Conservation (phyloP, 2,329 filamentous ascomycete genomes). For the Rutstroemia sydowiana region DNA sequence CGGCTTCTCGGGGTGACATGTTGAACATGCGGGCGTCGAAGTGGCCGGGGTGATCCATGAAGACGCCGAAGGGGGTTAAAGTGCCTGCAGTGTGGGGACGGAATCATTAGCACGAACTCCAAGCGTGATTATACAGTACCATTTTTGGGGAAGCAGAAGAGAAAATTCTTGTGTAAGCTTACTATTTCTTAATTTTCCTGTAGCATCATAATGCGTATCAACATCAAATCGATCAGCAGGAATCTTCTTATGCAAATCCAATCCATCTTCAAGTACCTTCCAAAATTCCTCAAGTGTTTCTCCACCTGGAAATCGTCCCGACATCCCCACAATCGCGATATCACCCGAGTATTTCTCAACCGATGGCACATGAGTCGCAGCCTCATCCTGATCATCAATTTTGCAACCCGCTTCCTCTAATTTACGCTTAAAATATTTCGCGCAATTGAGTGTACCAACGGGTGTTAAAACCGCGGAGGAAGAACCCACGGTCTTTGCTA, state of each 20-base stretch:
- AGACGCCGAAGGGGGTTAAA: conserved; percentile 64
- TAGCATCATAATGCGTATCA: conserved; percentile 61
- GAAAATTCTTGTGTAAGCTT: too few species aligned
- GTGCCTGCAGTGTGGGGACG: conserved; percentile 5
- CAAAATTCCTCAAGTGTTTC: neutral
- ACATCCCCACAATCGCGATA: conserved; percentile 3
- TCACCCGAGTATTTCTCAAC: neutral
- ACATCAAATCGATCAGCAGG: conserved; percentile 65
- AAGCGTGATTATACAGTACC: conserved; percentile 38
- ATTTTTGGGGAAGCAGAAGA: conserved; percentile 43
- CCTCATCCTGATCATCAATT: too few species aligned
- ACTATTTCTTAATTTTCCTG: conserved; percentile 47
- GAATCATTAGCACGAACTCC: neutral
- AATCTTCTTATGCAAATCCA: conserved; percentile 22
- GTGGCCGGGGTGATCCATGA: conserved; percentile 58
- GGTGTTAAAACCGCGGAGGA: too few species aligned
- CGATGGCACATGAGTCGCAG: too few species aligned
- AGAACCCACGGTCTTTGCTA: too few species aligned
- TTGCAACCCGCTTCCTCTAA: too few species aligned
- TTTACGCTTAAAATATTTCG: too few species aligned
- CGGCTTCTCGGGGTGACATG: conserved; percentile 73
- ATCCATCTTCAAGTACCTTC: neutral
- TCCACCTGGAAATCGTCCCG: neutral
- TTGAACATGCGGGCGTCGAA: conserved; percentile 80
- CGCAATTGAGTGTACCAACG: too few species aligned